A percentile compares a stretch with the other conserved stretches of the same genome.
Evolutionary conservation across 805 yeast species (phyloP).

Genomic region (Cyberlindnera meyerae): DNA sequence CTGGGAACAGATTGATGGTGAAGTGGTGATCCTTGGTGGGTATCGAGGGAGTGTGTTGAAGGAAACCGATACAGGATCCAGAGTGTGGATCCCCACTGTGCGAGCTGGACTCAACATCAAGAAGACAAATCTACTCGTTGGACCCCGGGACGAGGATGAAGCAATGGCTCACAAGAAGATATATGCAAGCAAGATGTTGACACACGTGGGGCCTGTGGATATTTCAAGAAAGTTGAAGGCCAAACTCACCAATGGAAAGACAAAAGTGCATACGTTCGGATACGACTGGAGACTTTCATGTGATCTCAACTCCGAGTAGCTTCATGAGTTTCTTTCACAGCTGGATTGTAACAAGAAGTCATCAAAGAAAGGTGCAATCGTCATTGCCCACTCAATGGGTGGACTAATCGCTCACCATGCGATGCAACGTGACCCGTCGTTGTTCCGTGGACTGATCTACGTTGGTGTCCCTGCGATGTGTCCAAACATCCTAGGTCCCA

Average conservation of each 20-base stretch:
- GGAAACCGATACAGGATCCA: slow-evolving; percentile 54
- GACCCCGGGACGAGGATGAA: slow-evolving; percentile 73
- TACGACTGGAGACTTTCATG: slow-evolving; percentile 88
- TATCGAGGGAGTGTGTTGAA: slow-evolving; percentile 79
- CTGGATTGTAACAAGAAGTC: slow-evolving; percentile 41
- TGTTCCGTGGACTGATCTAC: slow-evolving; percentile 72
- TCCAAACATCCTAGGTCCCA: slow-evolving; percentile 81
- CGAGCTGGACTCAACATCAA: slow-evolving; percentile 78
- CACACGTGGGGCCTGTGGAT: slow-evolving; percentile 86
- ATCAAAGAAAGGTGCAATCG: slow-evolving; percentile 56
- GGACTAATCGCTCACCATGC: slow-evolving; percentile 82
- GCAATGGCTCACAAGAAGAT: slow-evolving; percentile 44
- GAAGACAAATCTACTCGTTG: slow-evolving; percentile 64
- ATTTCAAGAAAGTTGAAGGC: slow-evolving; percentile 58
- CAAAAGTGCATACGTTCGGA: slow-evolving; percentile 70
- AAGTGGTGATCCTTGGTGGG: slow-evolving; percentile 79
- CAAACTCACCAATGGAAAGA: slow-evolving; percentile 52
- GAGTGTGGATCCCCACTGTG: slow-evolving; percentile 77
- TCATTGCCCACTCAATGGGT: slow-evolving; percentile 94
- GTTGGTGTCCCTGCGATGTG: slow-evolving; percentile 84
- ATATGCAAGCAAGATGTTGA: slow-evolving; percentile 70
- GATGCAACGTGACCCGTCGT: slow-evolving; percentile 58
- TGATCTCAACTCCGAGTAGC: slow-evolving; percentile 46
- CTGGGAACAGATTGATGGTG: slow-evolving; percentile 65
- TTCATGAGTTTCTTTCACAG: slow-evolving; percentile 43